phyloP scores from a whole-genome alignment of 2,329 filamentous ascomycete genomes.

The Diaporthe nobilis region DNA sequence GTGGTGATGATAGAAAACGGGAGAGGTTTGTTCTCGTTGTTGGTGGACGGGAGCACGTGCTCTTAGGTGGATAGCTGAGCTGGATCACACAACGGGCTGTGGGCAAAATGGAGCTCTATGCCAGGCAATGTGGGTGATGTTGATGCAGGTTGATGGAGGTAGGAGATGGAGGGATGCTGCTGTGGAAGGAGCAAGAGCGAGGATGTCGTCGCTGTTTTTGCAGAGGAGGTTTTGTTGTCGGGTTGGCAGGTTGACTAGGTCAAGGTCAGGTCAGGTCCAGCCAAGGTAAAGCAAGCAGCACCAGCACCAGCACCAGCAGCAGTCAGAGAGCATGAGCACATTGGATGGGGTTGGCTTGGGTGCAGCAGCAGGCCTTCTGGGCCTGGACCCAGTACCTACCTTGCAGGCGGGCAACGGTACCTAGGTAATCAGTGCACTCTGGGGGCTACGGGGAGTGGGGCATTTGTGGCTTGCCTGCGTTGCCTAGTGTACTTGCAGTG shows the following conservation, averaged over 20 bases:
- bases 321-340: constrained; percentile 17
- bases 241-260: constrained; percentile 9
- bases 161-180: constrained; percentile 17
- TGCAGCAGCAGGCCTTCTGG: constrained; percentile 6
- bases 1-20: constrained; percentile 42
- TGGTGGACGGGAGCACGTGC: constrained; percentile 28
- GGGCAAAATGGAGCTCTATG: constrained; percentile 21
- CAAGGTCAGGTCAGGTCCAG: constrained; percentile 19
- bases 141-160: constrained; percentile 35
- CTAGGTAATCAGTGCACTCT: constrained; percentile 17
- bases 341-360: constrained; percentile 14
- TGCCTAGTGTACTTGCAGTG: neutral
- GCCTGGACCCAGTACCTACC: constrained; percentile 9
- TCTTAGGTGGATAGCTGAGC: constrained; percentile 24
- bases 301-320: neutral
- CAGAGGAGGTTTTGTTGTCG: constrained; percentile 30
- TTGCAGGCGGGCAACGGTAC: neutral
- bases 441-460: neutral
- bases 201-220: constrained; percentile 32
- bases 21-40: constrained; percentile 44
- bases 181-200: constrained; percentile 20
- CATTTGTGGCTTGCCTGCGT: constrained; percentile 10
- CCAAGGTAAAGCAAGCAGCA: neutral
- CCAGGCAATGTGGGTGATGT: constrained; percentile 10
- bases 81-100: constrained; percentile 7